Percentiles rank a stretch among this genome's conserved stretches.
These are phyloP conservation scores for Malassezia sympodialis DNA, from an alignment of 1,284 basidiomycete species.

Conservation along the genomic window DNA sequence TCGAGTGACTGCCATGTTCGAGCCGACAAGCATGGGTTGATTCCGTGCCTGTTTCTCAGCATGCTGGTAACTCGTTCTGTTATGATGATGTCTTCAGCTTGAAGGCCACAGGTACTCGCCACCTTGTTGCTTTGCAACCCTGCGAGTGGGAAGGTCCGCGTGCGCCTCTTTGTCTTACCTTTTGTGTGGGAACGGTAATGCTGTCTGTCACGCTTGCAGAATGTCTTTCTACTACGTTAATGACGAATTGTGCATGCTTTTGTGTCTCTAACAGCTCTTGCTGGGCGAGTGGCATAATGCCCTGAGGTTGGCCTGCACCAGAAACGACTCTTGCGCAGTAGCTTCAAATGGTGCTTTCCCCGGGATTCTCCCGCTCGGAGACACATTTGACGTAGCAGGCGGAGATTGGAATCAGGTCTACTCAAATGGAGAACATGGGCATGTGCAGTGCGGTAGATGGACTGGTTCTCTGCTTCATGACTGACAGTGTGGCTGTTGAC, in stretches of 20 bases:
- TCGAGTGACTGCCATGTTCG: neutral
- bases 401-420: slow-evolving; percentile 20
- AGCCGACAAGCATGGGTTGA: neutral
- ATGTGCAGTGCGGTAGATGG: neutral
- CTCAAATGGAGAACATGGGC: neutral
- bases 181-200: neutral
- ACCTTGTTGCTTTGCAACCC: slow-evolving; percentile 17
- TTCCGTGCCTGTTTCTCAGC: neutral
- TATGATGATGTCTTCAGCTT: slow-evolving; percentile 22
- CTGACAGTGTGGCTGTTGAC: neutral
- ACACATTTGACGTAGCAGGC: slow-evolving; percentile 1
- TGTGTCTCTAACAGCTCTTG: slow-evolving; percentile 14
- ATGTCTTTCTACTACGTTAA: neutral
- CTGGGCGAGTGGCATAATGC: slow-evolving; percentile 18
- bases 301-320: slow-evolving; percentile 17
- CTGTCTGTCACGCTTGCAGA: neutral
- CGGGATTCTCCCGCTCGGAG: slow-evolving; percentile 15
- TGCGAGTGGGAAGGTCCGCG: slow-evolving; percentile 48
- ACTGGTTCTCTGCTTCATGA: neutral
- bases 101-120: slow-evolving; percentile 46
- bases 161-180: slow-evolving; percentile 37
- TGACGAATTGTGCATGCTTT: neutral
- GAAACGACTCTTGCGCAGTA: slow-evolving; percentile 15
- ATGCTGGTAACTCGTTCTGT: neutral
- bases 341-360: slow-evolving; percentile 14